Base-by-base conservation (phyloP, 2,329 filamentous ascomycete species). In the Cucurbitaria berberidis region DNA sequence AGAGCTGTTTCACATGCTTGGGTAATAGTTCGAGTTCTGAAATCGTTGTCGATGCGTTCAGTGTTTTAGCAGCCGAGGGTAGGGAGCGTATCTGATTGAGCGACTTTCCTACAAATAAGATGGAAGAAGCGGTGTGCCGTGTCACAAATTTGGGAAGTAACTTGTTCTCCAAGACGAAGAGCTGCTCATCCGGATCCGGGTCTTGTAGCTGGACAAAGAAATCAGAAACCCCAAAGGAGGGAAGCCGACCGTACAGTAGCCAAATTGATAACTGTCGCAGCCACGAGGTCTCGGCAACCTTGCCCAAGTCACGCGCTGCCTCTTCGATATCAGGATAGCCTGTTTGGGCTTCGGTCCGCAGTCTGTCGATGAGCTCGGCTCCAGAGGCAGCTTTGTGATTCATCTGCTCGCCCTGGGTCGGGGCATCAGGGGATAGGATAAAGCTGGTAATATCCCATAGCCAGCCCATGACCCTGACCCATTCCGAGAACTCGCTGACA, bases 51-150 rank as follows among this genome's bases (percentile, higher is more conserved):
- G 66, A 59, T 9, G 52, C 46, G 24, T 58, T 57, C 21, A 71
- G 67, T 7, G 67, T 63, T 26, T 70, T 70, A 22, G 68, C 63
- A 11, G 68, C 53, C 55, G 70, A 49, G 7, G 66, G 64, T 38
- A 74, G 48, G 62, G 77, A 56, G 44, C 89, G 84, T 48, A 96
- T 89, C 61, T 96, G 90, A 63, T 96, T 91, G 41, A 98, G 79
- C 0, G 92, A 96, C 60, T 89, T 90, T 10, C 95, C 95, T 57
- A 97, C 89, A 68, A 97, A 97, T 5, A 97, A 79, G 72, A 98
- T 91, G 0, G 93, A 96, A 3, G 85, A 82, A 7, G 91, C 91
- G 1, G 91, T 90, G 4, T 87, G 78, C 0, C 84, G 74, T 0
- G 87, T 87, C 6, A 97, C 90, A 68, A 96, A 96, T 11, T 85